A percentile compares a stretch with the other conserved stretches of the same genome.
Evolutionary conservation across 2,329 filamentous ascomycete genomes (phyloP).

Genomic region (Neopestalotiopsis rosae): DNA sequence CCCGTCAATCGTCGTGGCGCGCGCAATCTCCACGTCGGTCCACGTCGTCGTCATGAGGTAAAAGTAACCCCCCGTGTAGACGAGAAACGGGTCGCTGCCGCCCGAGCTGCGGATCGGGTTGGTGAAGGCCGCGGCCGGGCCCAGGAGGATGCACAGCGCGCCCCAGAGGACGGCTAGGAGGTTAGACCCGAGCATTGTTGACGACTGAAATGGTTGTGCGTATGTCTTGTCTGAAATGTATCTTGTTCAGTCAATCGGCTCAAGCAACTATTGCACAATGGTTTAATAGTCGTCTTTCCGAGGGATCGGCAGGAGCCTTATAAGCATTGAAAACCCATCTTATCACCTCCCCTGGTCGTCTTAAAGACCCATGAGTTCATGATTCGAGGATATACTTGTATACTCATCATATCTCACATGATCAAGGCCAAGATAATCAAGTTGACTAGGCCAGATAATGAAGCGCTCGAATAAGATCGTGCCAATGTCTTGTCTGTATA

Average conservation of each 20-base stretch:
- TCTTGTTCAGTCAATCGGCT: too few species aligned
- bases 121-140: conserved; percentile 43
- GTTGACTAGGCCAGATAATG: background rate
- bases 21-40: conserved; percentile 59
- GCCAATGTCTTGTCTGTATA: background rate
- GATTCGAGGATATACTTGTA: conserved; percentile 6
- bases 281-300: background rate
- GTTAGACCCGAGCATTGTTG: background rate
- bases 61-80: conserved; percentile 53
- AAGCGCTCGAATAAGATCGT: conserved; percentile 16
- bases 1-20: conserved; percentile 58
- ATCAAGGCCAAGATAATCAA: background rate
- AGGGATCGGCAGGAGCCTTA: background rate
- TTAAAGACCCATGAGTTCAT: background rate
- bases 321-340: background rate
- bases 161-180: conserved; percentile 25
- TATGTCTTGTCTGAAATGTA: background rate
- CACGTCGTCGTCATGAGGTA: conserved; percentile 64
- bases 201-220: background rate
- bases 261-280: background rate
- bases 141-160: conserved; percentile 23
- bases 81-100: conserved; percentile 59
- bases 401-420: background rate
- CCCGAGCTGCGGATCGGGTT: conserved; percentile 57
- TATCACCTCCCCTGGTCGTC: too few species aligned